Evolutionary conservation across 1,284 basidiomycete species (phyloP), one percentile per base, ranked within the genome.

Genomic region (Sparassis latifolia): DNA sequence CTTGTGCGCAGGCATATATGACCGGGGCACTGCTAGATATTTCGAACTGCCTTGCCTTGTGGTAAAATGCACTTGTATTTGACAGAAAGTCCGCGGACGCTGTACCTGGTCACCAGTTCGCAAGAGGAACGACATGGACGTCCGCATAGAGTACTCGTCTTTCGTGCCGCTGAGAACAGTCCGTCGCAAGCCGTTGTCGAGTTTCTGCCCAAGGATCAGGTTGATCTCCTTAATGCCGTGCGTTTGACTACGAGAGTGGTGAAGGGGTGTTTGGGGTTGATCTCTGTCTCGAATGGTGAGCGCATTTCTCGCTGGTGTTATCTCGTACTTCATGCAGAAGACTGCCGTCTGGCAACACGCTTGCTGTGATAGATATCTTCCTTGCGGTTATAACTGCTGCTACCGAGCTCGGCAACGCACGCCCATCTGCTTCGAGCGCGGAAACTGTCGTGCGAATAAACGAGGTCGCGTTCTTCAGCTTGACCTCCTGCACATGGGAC

Each of bases 181-280:
- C 66, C 78, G 10, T 68, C 68, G 10, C 85, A 89, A 64, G 82
- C 84, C 45, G 78, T 93, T 37, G 91, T 94, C 10, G 92, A 95
- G 66, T 91, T 94, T 61, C 66, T 94, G 4, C 80, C 78, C 0
- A 80, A 83, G 55, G 73, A 81, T 46, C 77, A 90, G 58, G 77
- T 94, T 31, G 83, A 92, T 60, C 72, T 89, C 35, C 62, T 70
- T 9, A 78, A 75, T 52, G 71, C 86, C 10, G 70, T 84, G 50
- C 79, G 77, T 52, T 66, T 89, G 45, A 86, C 81, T 38, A 82
- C 71, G 41, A 75, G 82, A 57, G 71, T 76, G 30, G 81, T 92
- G 5, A 87, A 87, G 62, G 92, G 92, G 35, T 92, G 91, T 55
- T 68, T 95, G 49, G 92, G 92, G 2, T 69, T 89, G 49, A 85